These are phyloP conservation scores for Termitomyces sp. DNA, from an alignment of 768 basidiomycete genomes.

Conservation along the genomic window DNA sequence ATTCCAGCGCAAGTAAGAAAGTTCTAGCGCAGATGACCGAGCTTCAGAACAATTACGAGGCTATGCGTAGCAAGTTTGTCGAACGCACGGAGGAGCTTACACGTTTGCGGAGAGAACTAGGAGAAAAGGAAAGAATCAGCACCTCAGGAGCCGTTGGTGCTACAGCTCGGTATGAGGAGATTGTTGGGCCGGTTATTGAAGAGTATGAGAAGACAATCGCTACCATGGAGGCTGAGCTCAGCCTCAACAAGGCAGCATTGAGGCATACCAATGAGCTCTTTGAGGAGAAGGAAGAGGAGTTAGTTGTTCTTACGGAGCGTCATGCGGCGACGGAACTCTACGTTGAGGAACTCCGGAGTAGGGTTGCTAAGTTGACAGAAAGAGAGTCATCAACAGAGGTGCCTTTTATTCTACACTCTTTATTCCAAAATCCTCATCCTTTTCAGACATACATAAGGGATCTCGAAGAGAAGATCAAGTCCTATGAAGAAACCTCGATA, in stretches of 20 bases:
- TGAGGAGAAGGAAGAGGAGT: constrained; percentile 84
- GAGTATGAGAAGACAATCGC: constrained; percentile 98
- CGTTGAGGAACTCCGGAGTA: constrained; percentile 75
- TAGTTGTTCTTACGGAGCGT: constrained; percentile 57
- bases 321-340: constrained; percentile 80
- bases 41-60: constrained; percentile 81
- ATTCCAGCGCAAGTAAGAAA: constrained; percentile 62
- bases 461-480: constrained; percentile 86
- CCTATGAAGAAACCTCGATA: constrained; percentile 73
- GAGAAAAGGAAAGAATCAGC: constrained; percentile 61
- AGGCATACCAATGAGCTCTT: constrained; percentile 89
- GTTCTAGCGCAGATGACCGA: constrained; percentile 77
- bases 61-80: constrained; percentile 76
- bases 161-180: constrained; percentile 81
- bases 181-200: constrained; percentile 95
- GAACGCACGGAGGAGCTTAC: constrained; percentile 88
- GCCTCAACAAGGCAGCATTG: constrained; percentile 79
- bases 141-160: constrained; percentile 57
- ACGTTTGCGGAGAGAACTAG: constrained; percentile 70
- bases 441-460: constrained; percentile 86
- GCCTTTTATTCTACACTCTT: constrained; percentile 14
- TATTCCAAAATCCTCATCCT: constrained; percentile 10
- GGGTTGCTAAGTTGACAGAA: constrained; percentile 80
- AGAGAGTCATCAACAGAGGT: constrained; percentile 92
- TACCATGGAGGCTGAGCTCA: constrained; percentile 90